These are phyloP conservation scores for Allantophomopsis lycopodina DNA, from an alignment of 2,329 filamentous ascomycete species.

Conservation along the genomic window DNA sequence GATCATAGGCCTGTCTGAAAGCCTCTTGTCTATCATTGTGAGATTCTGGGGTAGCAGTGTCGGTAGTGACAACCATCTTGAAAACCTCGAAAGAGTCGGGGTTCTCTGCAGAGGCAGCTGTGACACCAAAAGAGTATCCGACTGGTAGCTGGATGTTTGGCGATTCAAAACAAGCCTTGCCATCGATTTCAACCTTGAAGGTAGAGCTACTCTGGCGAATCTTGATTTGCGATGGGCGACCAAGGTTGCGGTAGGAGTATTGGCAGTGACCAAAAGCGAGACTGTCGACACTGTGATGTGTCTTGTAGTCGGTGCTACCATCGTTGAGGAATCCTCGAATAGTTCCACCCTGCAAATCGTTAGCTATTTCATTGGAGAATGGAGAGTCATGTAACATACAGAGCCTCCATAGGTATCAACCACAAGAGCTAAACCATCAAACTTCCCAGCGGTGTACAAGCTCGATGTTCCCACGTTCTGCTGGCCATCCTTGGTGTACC, in stretches of 20 bases:
- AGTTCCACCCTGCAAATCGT: slow-evolving; percentile 45
- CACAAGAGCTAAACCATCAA: slow-evolving; percentile 82
- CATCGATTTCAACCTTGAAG: slow-evolving; percentile 73
- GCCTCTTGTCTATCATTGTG: slow-evolving; percentile 14
- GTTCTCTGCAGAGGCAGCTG: slow-evolving; percentile 76
- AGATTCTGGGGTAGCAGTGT: slow-evolving; percentile 21
- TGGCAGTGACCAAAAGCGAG: slow-evolving; percentile 89
- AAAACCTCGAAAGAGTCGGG: slow-evolving; percentile 93
- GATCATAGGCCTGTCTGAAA: slow-evolving; percentile 1
- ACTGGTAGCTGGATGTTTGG: slow-evolving; percentile 64
- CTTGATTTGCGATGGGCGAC: slow-evolving; percentile 67
- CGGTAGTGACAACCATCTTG: slow-evolving; percentile 64
- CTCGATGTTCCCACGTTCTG: slow-evolving; percentile 55
- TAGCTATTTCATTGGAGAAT: not conserved
- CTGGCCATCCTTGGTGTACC: slow-evolving; percentile 65
- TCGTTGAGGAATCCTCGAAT: slow-evolving; percentile 92
- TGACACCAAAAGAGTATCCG: slow-evolving; percentile 77
- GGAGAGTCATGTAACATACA: slow-evolving; percentile 18
- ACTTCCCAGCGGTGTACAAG: slow-evolving; percentile 72
- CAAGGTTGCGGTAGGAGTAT: slow-evolving; percentile 83
- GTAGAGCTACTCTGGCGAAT: slow-evolving; percentile 49
- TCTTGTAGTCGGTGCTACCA: slow-evolving; percentile 65
- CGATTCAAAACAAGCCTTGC: slow-evolving; percentile 69
- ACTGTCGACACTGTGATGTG: slow-evolving; percentile 63
- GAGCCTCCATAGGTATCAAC: slow-evolving; percentile 71